These are phyloP conservation scores for Umbelopsis ramanniana DNA, from an alignment of 192 early-diverging fungal species.

Conservation along the genomic window DNA sequence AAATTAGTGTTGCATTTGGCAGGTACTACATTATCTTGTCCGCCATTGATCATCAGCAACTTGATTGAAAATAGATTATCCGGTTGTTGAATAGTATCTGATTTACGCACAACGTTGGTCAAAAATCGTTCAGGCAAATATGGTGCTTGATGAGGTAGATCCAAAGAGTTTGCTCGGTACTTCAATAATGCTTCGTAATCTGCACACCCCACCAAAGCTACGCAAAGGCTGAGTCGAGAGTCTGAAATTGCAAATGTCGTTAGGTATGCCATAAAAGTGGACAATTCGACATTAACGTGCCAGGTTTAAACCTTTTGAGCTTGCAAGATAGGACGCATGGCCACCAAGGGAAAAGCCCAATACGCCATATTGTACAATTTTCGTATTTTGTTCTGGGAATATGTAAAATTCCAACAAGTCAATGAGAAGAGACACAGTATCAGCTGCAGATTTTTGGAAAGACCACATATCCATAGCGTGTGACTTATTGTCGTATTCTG, in stretches of 20 bases:
- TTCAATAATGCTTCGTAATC: slow-evolving; percentile 6
- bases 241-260: neutral
- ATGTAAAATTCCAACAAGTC: slow-evolving; percentile 50
- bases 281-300: neutral
- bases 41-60: slow-evolving; percentile 35
- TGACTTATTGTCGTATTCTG: slow-evolving; percentile 33
- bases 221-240: neutral
- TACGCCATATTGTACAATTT: slow-evolving; percentile 50
- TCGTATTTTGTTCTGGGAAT: slow-evolving; percentile 33
- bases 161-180: neutral
- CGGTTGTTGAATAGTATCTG: neutral
- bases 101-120: neutral
- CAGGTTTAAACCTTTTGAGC: slow-evolving; percentile 37
- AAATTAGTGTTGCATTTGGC: slow-evolving; percentile 22
- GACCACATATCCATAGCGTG: slow-evolving; percentile 59
- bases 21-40: slow-evolving; percentile 27
- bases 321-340: slow-evolving; percentile 48
- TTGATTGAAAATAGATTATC: slow-evolving; percentile 9
- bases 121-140: slow-evolving; percentile 29
- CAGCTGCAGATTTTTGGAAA: slow-evolving; percentile 40
- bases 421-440: slow-evolving; percentile 51
- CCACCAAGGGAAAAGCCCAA: slow-evolving; percentile 58
- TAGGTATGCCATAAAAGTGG: neutral
- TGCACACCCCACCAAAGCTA: slow-evolving; percentile 12
- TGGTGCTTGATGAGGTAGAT: neutral